Evolutionary conservation across 148 eudicot species (phyloP).

Genomic region (Limonium bicolor): DNA sequence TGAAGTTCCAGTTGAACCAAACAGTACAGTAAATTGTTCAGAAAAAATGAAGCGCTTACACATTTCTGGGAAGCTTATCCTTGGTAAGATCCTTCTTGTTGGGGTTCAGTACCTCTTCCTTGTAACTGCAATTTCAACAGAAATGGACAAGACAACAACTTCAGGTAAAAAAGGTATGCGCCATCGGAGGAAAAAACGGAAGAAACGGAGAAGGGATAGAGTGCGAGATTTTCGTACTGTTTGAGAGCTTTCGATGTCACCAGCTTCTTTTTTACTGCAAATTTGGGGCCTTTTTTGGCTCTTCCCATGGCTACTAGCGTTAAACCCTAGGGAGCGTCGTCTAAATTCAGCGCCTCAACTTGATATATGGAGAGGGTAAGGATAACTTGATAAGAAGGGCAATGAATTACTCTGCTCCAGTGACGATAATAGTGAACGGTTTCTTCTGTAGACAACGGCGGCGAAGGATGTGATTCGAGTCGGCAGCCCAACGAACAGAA

Average conservation of each 20-base stretch:
- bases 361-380: too few relatives aligned
- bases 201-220: constrained; percentile 1
- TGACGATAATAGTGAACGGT: too few relatives aligned
- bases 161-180: not conserved
- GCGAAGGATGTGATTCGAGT: too few relatives aligned
- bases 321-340: too few relatives aligned
- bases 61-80: constrained; percentile 64
- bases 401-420: too few relatives aligned
- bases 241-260: constrained; percentile 66
- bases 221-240: constrained; percentile 38
- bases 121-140: constrained; percentile 34
- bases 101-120: constrained; percentile 72
- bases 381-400: too few relatives aligned
- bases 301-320: constrained; percentile 54
- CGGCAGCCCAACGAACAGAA: too few relatives aligned
- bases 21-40: too few relatives aligned
- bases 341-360: too few relatives aligned
- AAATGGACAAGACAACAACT: not conserved
- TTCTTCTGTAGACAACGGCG: too few relatives aligned
- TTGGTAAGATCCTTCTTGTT: constrained; percentile 51
- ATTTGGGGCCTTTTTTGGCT: constrained; percentile 79
- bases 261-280: constrained; percentile 82
- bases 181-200: not conserved
- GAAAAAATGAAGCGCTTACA: constrained; percentile 33
- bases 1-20: not conserved